Percentiles rank a stretch among this genome's conserved stretches.
phyloP scores from a whole-genome alignment of 164 flowering plant genomes.

The Pachysandra terminalis region DNA sequence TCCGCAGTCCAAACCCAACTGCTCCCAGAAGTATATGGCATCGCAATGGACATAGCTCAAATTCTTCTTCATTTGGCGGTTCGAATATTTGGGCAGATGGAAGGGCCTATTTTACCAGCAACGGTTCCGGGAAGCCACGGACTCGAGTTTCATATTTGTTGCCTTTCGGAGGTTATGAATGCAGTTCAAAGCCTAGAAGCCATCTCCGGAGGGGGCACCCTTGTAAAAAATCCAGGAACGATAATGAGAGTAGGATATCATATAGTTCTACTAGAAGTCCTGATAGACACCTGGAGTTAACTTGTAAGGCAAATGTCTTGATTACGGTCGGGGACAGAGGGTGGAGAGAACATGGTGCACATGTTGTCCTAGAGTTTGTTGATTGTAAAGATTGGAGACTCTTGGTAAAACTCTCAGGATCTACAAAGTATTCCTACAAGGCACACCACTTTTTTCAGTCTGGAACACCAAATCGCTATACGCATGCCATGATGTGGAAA shows the following conservation, averaged over 20 bases:
- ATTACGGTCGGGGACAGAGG: conserved; percentile 70
- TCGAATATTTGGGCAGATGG: conserved; percentile 59
- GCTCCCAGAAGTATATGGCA: conserved; percentile 64
- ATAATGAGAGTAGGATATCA: conserved; percentile 44
- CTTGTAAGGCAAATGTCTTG: conserved; percentile 78
- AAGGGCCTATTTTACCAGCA: conserved; percentile 37
- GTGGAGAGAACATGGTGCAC: conserved; percentile 87
- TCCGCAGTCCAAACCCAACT: conserved; percentile 55
- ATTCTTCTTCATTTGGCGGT: conserved; percentile 43
- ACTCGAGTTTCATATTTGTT: conserved; percentile 71
- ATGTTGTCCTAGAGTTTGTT: conserved; percentile 57
- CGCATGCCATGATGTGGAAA: conserved; percentile 98
- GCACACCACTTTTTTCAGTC: conserved; percentile 88
- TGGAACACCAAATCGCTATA: conserved; percentile 81
- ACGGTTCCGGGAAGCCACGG: conserved; percentile 74
- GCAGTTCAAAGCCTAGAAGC: conserved; percentile 50
- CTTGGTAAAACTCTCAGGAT: conserved; percentile 62
- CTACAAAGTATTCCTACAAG: conserved; percentile 66
- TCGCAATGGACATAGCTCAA: conserved; percentile 34
- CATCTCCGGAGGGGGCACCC: conserved; percentile 45
- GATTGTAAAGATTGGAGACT: conserved; percentile 89
- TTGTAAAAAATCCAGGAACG: conserved; percentile 53
- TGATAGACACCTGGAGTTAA: conserved; percentile 45
- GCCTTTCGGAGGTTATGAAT: conserved; percentile 59
- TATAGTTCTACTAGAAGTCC: conserved; percentile 45